Base-by-base conservation (phyloP, 2,329 filamentous ascomycete species). In the Nigrograna mackinnonii region DNA sequence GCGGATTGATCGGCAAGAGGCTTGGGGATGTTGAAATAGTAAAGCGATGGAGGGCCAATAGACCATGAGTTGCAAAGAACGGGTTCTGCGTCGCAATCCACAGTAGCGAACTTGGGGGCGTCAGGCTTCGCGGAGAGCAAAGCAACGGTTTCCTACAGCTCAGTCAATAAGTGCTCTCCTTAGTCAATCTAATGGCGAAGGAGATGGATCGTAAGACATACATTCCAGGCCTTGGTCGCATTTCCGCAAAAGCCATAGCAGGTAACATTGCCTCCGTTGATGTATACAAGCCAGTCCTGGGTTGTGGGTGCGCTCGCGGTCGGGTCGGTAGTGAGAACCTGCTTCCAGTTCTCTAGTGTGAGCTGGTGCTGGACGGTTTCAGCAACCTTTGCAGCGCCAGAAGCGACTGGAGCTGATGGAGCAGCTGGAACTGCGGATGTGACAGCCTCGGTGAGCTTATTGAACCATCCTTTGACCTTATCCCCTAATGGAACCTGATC, bases 21-120 rank as follows among this genome's bases (percentile, higher is more conserved):
- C 60, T 75, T 69, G 26, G 83, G 82, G 33, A 84, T 65, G 53
- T 77, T 69, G 57, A 91, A 79, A 61, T 86, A 75, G 77, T 85
- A 86, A 50, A 91, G 66, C 49, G 73, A 74, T 38, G 85, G 84
- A 30, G 85, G 76, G 48, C 77, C 79, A 47, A 82, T 77, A 30
- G 82, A 82, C 86, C 86, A 90, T 47, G 76, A 71, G 70, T 88
- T 87, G 79, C 88, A 91, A 22, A 92, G 81, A 39, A 90, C 78
- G 40, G 81, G 81, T 68, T 91, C 79, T 56, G 81, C 70, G 47
- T 92, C 88, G 71, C 88, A 92, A 75, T 91, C 83, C 58, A 91
- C 65, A 49, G 82, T 70, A 41, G 76, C 88, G 55, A 89, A 79
- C 63, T 88, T 80, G 35, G 87, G 87, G 37, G 83, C 72, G 41